Evolutionary conservation across 371 early-diverging fungal species (phyloP), one percentile per base, ranked within the genome.

Genomic region (Syncephalastrum contaminatum): DNA sequence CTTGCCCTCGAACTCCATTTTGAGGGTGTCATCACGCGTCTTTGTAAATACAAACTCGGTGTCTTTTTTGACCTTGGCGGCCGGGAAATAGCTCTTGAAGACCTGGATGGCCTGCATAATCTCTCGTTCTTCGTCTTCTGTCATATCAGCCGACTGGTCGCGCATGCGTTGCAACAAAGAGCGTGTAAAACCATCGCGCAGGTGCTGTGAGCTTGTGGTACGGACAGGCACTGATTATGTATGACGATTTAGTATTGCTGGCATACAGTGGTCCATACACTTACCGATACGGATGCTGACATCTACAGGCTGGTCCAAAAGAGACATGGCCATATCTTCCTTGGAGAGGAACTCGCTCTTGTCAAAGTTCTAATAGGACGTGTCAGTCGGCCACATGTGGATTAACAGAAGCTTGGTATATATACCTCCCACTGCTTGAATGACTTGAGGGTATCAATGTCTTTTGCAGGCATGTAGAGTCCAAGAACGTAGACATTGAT

Each of bases 131-230:
- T 74, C 63, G 1, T 76, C 77, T 56, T 80, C 82, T 0, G 66
- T 58, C 49, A 75, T 39, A 20, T 64, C 62, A 15, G 63, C 57
- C 3, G 62, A 51, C 46, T 77, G 72, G 7, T 67, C 66, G 8
- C 63, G 72, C 79, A 74, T 77, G 42, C 73, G 79, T 40, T 60
- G 75, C 47, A 77, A 62, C 51, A 89, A 66, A n/a, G 77, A 60
- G 4, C 86, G 70, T 8, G 84, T 71, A 60, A 89, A 87, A 0
- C 90, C 88, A 60, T 89, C 88, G 5, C 90, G 82, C 41, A 89
- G 60, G 68, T 89, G 90, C 21, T 85, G 83, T 1, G 84, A 85
- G 51, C 82, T 82, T 4, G 90, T 87, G 43, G 71, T 63, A 22
- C 83, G 80, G 13, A 75, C 75, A 21, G 90, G 88, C 0, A 75